Percentiles rank a stretch among this genome's conserved stretches.
These are phyloP conservation scores for Hibiscus trionum DNA, from an alignment of 345 rosid genomes.

Conservation along the genomic window DNA sequence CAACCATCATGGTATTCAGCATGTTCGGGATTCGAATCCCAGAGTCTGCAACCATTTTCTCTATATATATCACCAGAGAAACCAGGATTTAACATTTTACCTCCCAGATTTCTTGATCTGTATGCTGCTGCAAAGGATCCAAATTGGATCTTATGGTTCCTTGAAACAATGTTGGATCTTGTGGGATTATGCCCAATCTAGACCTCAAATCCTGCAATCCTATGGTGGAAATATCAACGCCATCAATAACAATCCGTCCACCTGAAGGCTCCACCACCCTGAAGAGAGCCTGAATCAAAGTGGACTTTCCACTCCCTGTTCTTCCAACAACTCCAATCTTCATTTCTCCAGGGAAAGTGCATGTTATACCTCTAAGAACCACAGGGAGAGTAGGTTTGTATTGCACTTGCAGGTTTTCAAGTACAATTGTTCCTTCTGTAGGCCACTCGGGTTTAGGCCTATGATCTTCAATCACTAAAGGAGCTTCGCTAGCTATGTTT, in stretches of 20 bases:
- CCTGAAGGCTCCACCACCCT: slow-evolving; percentile 69
- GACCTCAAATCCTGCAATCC: slow-evolving; percentile 83
- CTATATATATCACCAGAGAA: background rate
- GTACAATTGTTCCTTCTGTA: slow-evolving; percentile 37
- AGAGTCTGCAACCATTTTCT: background rate
- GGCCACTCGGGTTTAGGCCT: slow-evolving; percentile 55
- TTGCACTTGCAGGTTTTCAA: slow-evolving; percentile 42
- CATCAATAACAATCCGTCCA: slow-evolving; percentile 72
- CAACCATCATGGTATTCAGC: background rate
- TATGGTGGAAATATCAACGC: slow-evolving; percentile 54
- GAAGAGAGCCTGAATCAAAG: slow-evolving; percentile 77
- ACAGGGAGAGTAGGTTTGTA: slow-evolving; percentile 47
- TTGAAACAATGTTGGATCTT: slow-evolving; percentile 76
- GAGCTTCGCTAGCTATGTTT: slow-evolving; percentile 48
- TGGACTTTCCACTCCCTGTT: slow-evolving; percentile 91
- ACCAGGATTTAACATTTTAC: slow-evolving; percentile 13
- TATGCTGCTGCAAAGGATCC: slow-evolving; percentile 68
- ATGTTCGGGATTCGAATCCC: background rate
- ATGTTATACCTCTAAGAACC: slow-evolving; percentile 57
- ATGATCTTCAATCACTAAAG: slow-evolving; percentile 30
- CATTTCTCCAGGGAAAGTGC: slow-evolving; percentile 55
- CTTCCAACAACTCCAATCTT: slow-evolving; percentile 88
- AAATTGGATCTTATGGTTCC: slow-evolving; percentile 77
- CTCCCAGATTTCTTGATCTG: slow-evolving; percentile 79
- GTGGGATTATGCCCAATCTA: slow-evolving; percentile 77